Evolutionary conservation across 139 green algal species (phyloP), one percentile per base, ranked within the genome.

Genomic region (Tetraselmis striata): DNA sequence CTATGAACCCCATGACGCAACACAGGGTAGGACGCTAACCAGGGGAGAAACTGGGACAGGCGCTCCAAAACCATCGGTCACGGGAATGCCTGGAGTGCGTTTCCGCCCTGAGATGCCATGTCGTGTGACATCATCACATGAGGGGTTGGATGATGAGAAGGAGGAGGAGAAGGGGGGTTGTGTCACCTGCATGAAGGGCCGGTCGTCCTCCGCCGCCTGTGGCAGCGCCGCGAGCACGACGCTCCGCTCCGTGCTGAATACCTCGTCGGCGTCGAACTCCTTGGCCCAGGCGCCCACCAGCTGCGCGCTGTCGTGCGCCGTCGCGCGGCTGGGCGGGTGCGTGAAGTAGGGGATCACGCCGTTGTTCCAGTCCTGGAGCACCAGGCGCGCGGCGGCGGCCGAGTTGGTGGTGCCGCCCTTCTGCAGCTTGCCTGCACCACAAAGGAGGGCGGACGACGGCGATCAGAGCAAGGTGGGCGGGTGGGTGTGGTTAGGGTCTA

Each of bases 301-400:
- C 59, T 87, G 86, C 18, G 91, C 89, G 0, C 59, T 84, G 0
- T 87, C 91, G 45, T 92, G 79, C 78, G 89, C 89, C 59, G 77
- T 80, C 29, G 82, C 59, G 0, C 88, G 86, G 76, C 85, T 79
- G 1, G 95, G 94, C 0, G 95, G 95, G 28, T 90, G 59, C 5
- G 94, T 98, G 92, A 92, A 98, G 92, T 95, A 98, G 0, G 93
- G 92, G 77, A 98, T 97, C 74, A 86, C 88, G 30, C 97, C 97
- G 67, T 92, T 89, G 84, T 97, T 97, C 97, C 97, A 99, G 88
- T 99, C 96, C 81, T 94, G 86, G 0, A 91, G 82, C 1, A 91
- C 82, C 23, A 88, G 26, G 22, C 79, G 78, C 1, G 88, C 88
- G 0, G 88, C 83, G 59, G 78, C 87, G n/a, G 74, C n/a, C 11